Percentiles rank a stretch among this genome's conserved stretches.
These are phyloP conservation scores for Hypoxylon subgilvum DNA, from an alignment of 495 filamentous ascomycete genomes.

Conservation along the genomic window DNA sequence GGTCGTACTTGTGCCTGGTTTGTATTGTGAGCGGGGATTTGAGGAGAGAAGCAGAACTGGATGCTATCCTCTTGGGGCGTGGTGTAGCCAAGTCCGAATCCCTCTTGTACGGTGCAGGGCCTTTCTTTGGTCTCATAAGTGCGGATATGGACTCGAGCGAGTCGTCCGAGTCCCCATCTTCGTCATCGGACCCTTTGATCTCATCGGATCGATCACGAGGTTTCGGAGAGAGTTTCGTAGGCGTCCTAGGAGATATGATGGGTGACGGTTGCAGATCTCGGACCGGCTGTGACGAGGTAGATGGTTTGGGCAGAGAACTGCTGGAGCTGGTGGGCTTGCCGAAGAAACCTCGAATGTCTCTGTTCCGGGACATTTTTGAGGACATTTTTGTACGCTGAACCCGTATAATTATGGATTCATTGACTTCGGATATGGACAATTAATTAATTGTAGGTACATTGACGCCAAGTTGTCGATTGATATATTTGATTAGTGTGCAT, in stretches of 20 bases:
- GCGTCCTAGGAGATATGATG: constrained; percentile 39
- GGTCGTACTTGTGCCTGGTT: constrained; percentile 68
- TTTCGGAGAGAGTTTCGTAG: constrained; percentile 34
- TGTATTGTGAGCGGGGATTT: constrained; percentile 53
- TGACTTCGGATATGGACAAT: background rate
- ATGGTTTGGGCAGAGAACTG: constrained; percentile 22
- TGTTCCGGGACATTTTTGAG: constrained; percentile 29
- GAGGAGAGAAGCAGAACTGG: constrained; percentile 36
- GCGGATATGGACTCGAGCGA: constrained; percentile 38
- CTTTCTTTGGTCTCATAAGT: constrained; percentile 29
- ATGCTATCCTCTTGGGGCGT: constrained; percentile 48
- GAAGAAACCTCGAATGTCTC: constrained; percentile 47
- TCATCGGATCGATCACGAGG: constrained; percentile 49
- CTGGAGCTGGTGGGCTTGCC: constrained; percentile 21
- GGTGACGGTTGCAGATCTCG: constrained; percentile 12
- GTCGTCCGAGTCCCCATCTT: constrained; percentile 64
- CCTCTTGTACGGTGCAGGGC: constrained; percentile 26
- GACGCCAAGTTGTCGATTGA: too few relatives aligned
- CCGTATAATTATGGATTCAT: too few relatives aligned
- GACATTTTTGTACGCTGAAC: too few relatives aligned
- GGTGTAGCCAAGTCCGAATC: constrained; percentile 44
- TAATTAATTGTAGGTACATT: background rate
- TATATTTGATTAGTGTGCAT: too few relatives aligned
- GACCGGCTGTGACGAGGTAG: constrained; percentile 10
- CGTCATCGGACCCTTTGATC: constrained; percentile 73